Evolutionary conservation across 2,329 filamentous ascomycete species (phyloP).

Genomic region (Penicillium digitatum): DNA sequence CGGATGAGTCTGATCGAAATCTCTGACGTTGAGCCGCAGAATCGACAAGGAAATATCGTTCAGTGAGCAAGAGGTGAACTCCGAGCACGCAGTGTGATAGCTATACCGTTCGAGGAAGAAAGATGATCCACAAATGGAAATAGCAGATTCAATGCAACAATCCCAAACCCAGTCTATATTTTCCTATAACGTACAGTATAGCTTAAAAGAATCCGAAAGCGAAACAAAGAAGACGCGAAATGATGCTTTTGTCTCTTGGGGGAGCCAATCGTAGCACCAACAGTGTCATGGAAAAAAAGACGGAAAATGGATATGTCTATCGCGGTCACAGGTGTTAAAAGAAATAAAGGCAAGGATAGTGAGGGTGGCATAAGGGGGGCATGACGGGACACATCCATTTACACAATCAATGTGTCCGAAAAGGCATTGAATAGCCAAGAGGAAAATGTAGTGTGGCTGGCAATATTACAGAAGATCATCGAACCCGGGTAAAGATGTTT

Average conservation of each 20-base stretch:
- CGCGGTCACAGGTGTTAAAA: conserved; percentile 9
- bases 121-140: not conserved
- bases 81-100: not conserved
- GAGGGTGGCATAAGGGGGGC: conserved; percentile 17
- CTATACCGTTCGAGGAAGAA: too few relatives aligned
- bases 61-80: not conserved
- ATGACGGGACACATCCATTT: conserved; percentile 2
- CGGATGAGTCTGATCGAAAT: not conserved
- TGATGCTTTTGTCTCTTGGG: conserved; percentile 23
- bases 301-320: conserved; percentile 23
- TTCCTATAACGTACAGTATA: conserved; percentile 25
- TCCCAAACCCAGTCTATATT: conserved; percentile 28
- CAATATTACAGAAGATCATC: conserved; percentile 13
- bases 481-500: conserved; percentile 20
- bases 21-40: not conserved
- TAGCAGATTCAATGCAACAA: conserved; percentile 11
- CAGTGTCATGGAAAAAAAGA: conserved; percentile 16
- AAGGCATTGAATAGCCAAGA: conserved; percentile 8
- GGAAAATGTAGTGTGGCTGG: conserved; percentile 6
- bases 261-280: conserved; percentile 11
- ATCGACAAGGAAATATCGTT: not conserved
- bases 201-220: conserved; percentile 16
- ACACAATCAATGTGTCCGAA: not conserved
- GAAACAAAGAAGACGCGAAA: conserved; percentile 14
- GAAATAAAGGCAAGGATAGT: conserved; percentile 6